Evolutionary conservation across 176 grass and related monocot species (phyloP).

Genomic region (Musa schizocarpa): DNA sequence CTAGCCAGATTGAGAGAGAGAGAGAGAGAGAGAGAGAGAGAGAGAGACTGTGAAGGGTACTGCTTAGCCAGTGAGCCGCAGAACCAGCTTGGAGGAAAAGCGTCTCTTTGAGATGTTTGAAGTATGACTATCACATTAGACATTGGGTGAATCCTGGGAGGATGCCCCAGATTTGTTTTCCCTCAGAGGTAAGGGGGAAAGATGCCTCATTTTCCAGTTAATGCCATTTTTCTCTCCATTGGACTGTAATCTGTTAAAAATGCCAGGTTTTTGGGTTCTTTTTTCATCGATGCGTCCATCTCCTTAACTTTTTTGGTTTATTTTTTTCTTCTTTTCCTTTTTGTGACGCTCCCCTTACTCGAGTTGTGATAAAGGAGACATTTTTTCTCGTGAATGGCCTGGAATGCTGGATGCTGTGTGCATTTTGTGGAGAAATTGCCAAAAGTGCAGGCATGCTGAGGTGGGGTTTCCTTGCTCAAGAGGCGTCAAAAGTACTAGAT

Average conservation of each 20-base stretch:
- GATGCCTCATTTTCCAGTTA: background rate
- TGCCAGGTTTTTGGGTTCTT: background rate
- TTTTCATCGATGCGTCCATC: background rate
- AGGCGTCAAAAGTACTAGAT: conserved; percentile 1
- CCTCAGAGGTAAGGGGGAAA: background rate
- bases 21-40: background rate
- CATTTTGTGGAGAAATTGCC: background rate
- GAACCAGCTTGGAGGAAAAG: background rate
- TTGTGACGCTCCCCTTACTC: background rate
- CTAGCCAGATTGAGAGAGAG: background rate
- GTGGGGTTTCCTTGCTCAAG: background rate
- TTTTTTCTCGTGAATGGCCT: background rate
- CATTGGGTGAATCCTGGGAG: conserved; percentile 1
- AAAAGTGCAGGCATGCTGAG: background rate
- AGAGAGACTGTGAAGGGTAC: background rate
- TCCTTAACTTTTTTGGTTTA: background rate
- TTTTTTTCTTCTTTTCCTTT: background rate
- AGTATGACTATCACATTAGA: background rate
- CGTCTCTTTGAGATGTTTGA: background rate
- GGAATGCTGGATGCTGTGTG: background rate
- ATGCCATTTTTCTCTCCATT: background rate
- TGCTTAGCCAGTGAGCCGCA: background rate
- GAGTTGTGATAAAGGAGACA: background rate
- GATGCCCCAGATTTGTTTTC: conserved; percentile 4
- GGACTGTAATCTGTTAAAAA: background rate